These are phyloP conservation scores for Haplosporangium gracile DNA, from an alignment of 192 early-diverging fungal species.

Conservation along the genomic window DNA sequence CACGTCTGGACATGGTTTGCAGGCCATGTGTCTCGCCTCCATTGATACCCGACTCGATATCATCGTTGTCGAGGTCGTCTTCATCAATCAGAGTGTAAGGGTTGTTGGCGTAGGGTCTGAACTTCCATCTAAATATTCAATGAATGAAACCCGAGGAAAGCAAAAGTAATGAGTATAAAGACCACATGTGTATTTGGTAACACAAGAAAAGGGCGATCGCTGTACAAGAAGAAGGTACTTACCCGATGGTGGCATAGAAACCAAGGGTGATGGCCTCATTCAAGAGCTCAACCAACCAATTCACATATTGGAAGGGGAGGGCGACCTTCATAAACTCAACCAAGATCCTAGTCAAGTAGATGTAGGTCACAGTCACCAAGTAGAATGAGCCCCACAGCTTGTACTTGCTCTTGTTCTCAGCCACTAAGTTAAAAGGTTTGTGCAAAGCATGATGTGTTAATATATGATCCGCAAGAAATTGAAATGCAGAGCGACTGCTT, in stretches of 20 bases:
- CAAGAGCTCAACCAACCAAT: slow-evolving; percentile 64
- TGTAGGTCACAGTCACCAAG: slow-evolving; percentile 62
- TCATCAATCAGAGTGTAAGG: slow-evolving; percentile 61
- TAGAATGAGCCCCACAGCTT: slow-evolving; percentile 70
- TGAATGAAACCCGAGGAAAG: slow-evolving; percentile 6
- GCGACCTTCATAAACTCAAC: slow-evolving; percentile 60
- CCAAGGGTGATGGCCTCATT: slow-evolving; percentile 61
- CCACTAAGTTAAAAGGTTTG: slow-evolving; percentile 28
- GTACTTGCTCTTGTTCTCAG: slow-evolving; percentile 62
- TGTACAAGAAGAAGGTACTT: slow-evolving; percentile 8
- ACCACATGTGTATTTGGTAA: not conserved
- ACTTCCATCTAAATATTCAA: slow-evolving; percentile 55
- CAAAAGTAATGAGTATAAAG: not conserved
- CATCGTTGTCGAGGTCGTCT: slow-evolving; percentile 41
- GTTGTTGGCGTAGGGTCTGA: slow-evolving; percentile 64
- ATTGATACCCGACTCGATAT: slow-evolving; percentile 39
- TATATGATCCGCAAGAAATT: not conserved
- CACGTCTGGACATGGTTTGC: slow-evolving; percentile 54
- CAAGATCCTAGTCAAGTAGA: slow-evolving; percentile 66
- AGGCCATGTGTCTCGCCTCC: slow-evolving; percentile 34
- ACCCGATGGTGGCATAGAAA: slow-evolving; percentile 67
- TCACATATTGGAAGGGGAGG: slow-evolving; percentile 64
- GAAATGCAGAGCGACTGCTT: not conserved
- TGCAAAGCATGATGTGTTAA: not conserved
- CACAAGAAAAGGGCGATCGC: not conserved